Conservation (phyloP, 2,329 filamentous ascomycete genomes). For the Scedosporium apiospermum region DNA sequence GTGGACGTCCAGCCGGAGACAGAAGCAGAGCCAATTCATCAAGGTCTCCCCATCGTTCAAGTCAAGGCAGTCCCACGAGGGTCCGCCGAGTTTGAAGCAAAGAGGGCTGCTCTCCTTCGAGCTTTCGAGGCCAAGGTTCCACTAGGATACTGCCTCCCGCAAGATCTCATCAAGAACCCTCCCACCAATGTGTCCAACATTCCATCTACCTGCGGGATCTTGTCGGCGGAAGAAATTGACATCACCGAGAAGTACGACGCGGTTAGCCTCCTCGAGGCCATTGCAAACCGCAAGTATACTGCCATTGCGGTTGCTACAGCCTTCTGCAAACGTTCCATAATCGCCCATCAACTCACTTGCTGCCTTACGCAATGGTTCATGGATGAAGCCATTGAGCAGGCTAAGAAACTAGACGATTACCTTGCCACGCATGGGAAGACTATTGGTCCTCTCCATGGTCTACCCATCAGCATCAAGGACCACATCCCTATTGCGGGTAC, state of each 20-base stretch:
- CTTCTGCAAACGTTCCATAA: conserved; percentile 43
- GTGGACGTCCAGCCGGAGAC: no score
- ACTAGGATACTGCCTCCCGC: conserved; percentile 17
- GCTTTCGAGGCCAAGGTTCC: conserved; percentile 24
- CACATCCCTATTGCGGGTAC: conserved; percentile 46
- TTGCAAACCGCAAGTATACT: conserved; percentile 24
- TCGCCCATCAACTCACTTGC: conserved; percentile 48
- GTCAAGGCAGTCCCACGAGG: conserved; percentile 11
- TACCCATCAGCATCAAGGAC: conserved; percentile 43
- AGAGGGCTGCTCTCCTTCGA: conserved; percentile 15
- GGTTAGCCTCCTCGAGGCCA: conserved; percentile 26
- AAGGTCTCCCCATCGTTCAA: conserved; percentile 10
- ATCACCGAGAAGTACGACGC: conserved; percentile 39
- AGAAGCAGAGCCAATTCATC: neutral
- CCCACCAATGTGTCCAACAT: conserved; percentile 14
- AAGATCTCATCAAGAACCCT: conserved; percentile 15
- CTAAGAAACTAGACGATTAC: conserved; percentile 29
- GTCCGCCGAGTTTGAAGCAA: conserved; percentile 15
- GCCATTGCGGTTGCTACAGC: conserved; percentile 32
- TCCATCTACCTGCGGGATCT: conserved; percentile 29
- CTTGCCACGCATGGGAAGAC: conserved; percentile 26
- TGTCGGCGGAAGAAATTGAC: conserved; percentile 31
- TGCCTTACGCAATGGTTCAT: conserved; percentile 45
- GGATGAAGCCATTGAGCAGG: conserved; percentile 33
- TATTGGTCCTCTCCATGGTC: conserved; percentile 49